These are phyloP conservation scores for Picea sitchensis DNA, from an alignment of 75 land plant genomes.

Conservation along the genomic window DNA sequence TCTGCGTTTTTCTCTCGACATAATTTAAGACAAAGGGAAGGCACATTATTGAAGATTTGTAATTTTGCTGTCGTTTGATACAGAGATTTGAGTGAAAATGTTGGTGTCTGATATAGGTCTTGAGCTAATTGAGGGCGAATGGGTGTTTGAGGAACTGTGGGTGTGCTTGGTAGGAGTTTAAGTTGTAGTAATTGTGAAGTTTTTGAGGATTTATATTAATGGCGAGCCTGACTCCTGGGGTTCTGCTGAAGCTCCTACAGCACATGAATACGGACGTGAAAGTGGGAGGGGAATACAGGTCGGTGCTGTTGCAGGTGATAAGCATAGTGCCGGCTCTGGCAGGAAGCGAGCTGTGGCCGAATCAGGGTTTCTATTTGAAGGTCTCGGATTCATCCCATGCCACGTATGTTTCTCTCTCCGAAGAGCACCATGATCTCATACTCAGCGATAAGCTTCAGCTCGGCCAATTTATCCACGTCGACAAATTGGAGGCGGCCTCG, in stretches of 20 bases:
- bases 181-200: neutral
- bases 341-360: slow-evolving; percentile 66
- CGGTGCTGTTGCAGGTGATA: slow-evolving; percentile 69
- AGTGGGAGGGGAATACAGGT: slow-evolving; percentile 76
- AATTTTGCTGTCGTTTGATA: neutral
- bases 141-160: neutral
- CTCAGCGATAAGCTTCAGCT: slow-evolving; percentile 79
- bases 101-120: neutral
- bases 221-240: slow-evolving; percentile 77
- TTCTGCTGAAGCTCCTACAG: slow-evolving; percentile 74
- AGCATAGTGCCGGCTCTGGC: slow-evolving; percentile 84
- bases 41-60: neutral
- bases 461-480: slow-evolving; percentile 83
- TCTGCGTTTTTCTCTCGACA: no score
- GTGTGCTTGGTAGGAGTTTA: neutral
- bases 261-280: slow-evolving; percentile 76
- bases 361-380: slow-evolving; percentile 79
- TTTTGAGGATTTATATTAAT: slow-evolving; percentile 12
- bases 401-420: slow-evolving; percentile 72
- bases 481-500: slow-evolving; percentile 61
- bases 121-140: no score
- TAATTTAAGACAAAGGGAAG: neutral
- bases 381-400: slow-evolving; percentile 88
- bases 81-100: neutral
- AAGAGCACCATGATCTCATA: slow-evolving; percentile 78